phyloP scores from a whole-genome alignment of 2,329 filamentous ascomycete species.

The Orbilia brochopaga region DNA sequence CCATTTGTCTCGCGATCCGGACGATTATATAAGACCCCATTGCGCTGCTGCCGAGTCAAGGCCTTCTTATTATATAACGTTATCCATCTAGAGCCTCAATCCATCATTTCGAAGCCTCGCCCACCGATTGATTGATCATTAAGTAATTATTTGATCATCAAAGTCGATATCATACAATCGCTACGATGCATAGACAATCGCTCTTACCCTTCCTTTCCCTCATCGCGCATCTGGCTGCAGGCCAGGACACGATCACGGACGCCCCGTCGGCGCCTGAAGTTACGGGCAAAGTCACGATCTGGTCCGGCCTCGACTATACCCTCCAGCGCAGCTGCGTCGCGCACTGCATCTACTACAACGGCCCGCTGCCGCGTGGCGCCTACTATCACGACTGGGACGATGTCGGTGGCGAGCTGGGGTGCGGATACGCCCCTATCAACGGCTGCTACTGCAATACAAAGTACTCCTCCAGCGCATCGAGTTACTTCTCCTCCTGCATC shows the following conservation, averaged over 20 bases:
- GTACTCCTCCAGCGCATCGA: conserved; percentile 53
- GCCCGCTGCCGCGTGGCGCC: conserved; percentile 50
- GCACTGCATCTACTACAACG: conserved; percentile 54
- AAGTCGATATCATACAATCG: not conserved
- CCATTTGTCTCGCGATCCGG: too few relatives aligned
- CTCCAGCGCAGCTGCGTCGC: conserved; percentile 52
- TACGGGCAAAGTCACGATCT: conserved; percentile 8
- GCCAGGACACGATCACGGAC: conserved; percentile 6
- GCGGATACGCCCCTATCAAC: conserved; percentile 54
- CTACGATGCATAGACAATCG: not conserved
- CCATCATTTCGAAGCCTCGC: too few relatives aligned
- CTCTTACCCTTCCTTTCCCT: conserved; percentile 14
- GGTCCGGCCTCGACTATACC: conserved; percentile 15
- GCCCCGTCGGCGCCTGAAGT: conserved; percentile 4
- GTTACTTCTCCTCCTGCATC: conserved; percentile 54
- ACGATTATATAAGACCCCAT: too few relatives aligned
- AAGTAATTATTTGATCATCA: too few relatives aligned
- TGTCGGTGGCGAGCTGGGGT: conserved; percentile 53
- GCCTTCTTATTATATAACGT: too few relatives aligned
- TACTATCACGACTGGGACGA: conserved; percentile 52
- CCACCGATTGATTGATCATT: too few relatives aligned
- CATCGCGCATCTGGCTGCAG: conserved; percentile 9
- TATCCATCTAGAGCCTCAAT: too few relatives aligned
- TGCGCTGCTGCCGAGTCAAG: too few relatives aligned
- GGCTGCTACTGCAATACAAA: conserved; percentile 54